Evolutionary conservation across 345 rosid species (phyloP), one percentile per base, ranked within the genome.

Genomic region (Fremontodendron californicum): DNA sequence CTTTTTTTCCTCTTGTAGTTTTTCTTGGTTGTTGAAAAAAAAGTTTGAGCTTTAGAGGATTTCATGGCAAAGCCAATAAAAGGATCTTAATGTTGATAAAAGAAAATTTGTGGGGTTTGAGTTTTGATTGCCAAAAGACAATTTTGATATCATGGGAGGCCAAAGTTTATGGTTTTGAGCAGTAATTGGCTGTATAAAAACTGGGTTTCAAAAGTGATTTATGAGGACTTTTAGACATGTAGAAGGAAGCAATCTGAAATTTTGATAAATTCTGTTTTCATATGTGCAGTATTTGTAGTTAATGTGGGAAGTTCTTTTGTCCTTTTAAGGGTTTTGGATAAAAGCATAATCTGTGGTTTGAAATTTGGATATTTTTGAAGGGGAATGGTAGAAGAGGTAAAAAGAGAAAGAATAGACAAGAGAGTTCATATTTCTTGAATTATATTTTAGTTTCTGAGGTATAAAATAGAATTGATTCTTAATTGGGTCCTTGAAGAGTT

Each of bases 271-370:
- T 81, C 81, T 79, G 67, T 84, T 77, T 83, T 70, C 62, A 79
- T 82, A 78, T 81, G 77, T 78, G 69, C 82, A 73, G 19, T 33
- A n/a, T 75, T 75, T 76, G 78, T 80, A 75, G 79, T 81, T 16
- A 70, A 71, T 69, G 75, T 64, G 88, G 91, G 85, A 87, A 86
- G 84, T 88, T 81, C 79, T 55, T 72, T 80, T 74, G 72, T 81
- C 82, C 81, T 74, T 79, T 78, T 46, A 42, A 77, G 69, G 81
- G 54, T 78, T 68, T 63, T 78, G 76, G 81, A 75, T 79, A 63
- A 78, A 62, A 78, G 57, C 83, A 76, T 43, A 79, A 81, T 58
- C 9, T 70, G 72, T 72, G 70, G 65, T 31, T 63, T 68, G 39
- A 65, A 77, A 75, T 78, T 78, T 78, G 83, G 71, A 51, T 67